Conservation (phyloP, 768 basidiomycete species). For the Melanogaster broomeanus region DNA sequence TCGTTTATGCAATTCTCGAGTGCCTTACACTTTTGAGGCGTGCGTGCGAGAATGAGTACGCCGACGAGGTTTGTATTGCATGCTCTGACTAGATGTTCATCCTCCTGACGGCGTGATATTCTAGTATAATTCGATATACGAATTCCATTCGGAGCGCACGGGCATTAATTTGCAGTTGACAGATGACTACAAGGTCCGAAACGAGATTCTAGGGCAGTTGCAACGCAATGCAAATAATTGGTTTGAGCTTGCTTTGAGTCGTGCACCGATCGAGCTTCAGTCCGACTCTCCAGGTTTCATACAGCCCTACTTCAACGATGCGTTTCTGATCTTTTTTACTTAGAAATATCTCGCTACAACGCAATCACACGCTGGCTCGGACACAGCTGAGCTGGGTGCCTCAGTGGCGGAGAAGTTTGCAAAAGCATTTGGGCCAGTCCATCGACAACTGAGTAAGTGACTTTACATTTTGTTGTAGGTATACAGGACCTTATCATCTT, state of each 20-base stretch:
- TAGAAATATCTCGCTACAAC: constrained; percentile 89
- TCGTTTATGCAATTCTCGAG: constrained; percentile 90
- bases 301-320: background rate
- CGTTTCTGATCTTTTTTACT: background rate
- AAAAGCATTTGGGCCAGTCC: constrained; percentile 74
- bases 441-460: constrained; percentile 72
- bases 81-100: background rate
- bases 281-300: constrained; percentile 83
- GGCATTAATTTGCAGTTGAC: constrained; percentile 77
- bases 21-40: constrained; percentile 85
- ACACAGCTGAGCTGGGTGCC: constrained; percentile 87
- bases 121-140: constrained; percentile 87
- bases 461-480: background rate
- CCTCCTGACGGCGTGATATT: constrained; percentile 1
- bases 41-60: constrained; percentile 87
- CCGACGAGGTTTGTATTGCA: constrained; percentile 71
- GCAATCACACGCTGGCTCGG: constrained; percentile 65
- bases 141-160: constrained; percentile 78
- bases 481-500: background rate
- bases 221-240: constrained; percentile 75
- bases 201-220: constrained; percentile 77
- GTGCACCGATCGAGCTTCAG: constrained; percentile 91
- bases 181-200: constrained; percentile 83
- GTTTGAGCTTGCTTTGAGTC: constrained; percentile 84
- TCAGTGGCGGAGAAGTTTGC: constrained; percentile 87